A percentile compares a stretch with the other conserved stretches of the same genome.
Evolutionary conservation across 495 filamentous ascomycete genomes (phyloP).

Genomic region (Aspergillus mulundensis): DNA sequence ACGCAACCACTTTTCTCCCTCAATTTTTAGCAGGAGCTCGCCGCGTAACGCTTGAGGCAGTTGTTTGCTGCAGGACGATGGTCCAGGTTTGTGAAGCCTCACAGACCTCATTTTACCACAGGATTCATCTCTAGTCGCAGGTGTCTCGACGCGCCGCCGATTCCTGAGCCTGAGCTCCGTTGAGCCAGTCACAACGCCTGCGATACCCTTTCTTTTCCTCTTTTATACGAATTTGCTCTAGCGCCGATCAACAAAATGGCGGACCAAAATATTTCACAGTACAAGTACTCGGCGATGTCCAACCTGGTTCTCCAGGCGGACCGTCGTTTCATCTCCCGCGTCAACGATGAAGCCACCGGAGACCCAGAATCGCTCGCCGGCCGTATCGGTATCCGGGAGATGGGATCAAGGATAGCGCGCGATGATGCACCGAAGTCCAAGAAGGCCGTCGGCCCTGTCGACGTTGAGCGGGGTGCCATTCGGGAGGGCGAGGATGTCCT

Average conservation of each 20-base stretch:
- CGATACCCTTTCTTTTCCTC: slow-evolving; percentile 17
- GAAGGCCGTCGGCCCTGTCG: slow-evolving; percentile 57
- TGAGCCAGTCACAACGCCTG: slow-evolving; percentile 29
- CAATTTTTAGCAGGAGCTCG: slow-evolving; percentile 24
- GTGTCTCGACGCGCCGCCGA: slow-evolving; percentile 31
- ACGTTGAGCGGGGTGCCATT: slow-evolving; percentile 72
- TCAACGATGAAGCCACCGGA: slow-evolving; percentile 90
- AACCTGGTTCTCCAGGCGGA: slow-evolving; percentile 99
- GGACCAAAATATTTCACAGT: slow-evolving; percentile 93
- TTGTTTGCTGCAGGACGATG: slow-evolving; percentile 38
- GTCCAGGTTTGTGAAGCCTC: slow-evolving; percentile 40
- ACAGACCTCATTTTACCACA: slow-evolving; percentile 24
- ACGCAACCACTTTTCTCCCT: slow-evolving; percentile 17
- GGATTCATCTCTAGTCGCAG: slow-evolving; percentile 24
- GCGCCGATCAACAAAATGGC: slow-evolving; percentile 57
- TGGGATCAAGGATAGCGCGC: slow-evolving; percentile 79
- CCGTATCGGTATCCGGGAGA: slow-evolving; percentile 86
- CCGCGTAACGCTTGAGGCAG: slow-evolving; percentile 26
- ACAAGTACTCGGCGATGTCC: slow-evolving; percentile 99
- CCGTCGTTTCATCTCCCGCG: slow-evolving; percentile 86
- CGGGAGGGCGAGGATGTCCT: slow-evolving; percentile 84
- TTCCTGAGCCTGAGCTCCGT: slow-evolving; percentile 32
- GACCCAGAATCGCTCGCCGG: slow-evolving; percentile 97
- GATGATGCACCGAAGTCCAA: slow-evolving; percentile 79
- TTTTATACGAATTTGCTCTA: slow-evolving; percentile 15